Percentiles rank a stretch among this genome's conserved stretches.
Evolutionary conservation across 169 alveolate species (phyloP).

Genomic region (Eimeria tenella): DNA sequence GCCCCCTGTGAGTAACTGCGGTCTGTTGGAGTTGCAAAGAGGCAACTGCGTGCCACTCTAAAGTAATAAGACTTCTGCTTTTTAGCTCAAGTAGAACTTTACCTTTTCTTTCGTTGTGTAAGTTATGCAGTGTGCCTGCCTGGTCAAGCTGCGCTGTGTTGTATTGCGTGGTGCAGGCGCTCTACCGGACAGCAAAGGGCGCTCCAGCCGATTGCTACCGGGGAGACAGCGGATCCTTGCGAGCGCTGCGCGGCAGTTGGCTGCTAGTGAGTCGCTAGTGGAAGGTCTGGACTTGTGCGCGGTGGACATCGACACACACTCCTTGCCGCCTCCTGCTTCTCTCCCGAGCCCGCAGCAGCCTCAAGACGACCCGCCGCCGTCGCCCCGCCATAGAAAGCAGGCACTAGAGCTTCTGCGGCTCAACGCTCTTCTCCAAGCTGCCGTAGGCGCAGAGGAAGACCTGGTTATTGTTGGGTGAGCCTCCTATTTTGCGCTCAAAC

Average conservation of each 20-base stretch:
- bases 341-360: not conserved
- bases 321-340: constrained; percentile 52
- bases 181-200: not conserved
- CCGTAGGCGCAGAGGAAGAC: constrained; percentile 61
- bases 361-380: not conserved
- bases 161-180: not conserved
- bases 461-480: constrained; percentile 46
- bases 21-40: not conserved
- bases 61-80: not conserved
- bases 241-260: constrained; percentile 47
- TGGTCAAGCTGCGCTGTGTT: not conserved
- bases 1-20: not conserved
- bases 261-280: constrained; percentile 50
- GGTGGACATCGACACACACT: constrained; percentile 54
- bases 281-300: constrained; percentile 44
- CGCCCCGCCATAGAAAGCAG: not conserved
- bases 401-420: constrained; percentile 34
- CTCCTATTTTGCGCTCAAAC: not conserved
- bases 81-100: not conserved
- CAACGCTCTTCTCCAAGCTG: constrained; percentile 59
- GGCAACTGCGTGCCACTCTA: not conserved
- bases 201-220: constrained; percentile 19
- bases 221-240: constrained; percentile 39
- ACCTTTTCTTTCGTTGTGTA: not conserved
- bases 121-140: not conserved